These are phyloP conservation scores for Ceratocystis smalleyi DNA, from an alignment of 2,329 filamentous ascomycete genomes.

Conservation along the genomic window DNA sequence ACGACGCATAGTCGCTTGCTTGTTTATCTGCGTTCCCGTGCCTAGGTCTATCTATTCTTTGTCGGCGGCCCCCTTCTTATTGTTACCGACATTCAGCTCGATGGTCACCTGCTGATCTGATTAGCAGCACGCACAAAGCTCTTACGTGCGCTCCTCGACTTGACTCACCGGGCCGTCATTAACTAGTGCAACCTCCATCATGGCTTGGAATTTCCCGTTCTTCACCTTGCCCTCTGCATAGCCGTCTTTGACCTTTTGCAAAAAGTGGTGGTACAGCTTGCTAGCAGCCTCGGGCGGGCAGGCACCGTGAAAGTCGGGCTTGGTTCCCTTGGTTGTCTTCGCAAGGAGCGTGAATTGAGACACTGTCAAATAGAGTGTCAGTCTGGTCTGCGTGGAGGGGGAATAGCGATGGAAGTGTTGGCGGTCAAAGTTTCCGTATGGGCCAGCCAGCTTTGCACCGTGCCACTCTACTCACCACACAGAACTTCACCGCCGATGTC, in stretches of 20 bases:
- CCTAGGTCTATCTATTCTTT: background rate
- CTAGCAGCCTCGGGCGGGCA: constrained; percentile 64
- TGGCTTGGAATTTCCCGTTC: constrained; percentile 93
- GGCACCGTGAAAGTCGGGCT: constrained; percentile 87
- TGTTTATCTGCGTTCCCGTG: too few relatives aligned
- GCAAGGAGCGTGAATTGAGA: constrained; percentile 94
- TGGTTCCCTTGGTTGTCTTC: constrained; percentile 86
- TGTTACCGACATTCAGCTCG: constrained; percentile 17
- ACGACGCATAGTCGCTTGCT: too few relatives aligned
- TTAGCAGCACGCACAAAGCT: background rate
- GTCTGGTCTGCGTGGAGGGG: background rate
- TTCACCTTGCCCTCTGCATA: constrained; percentile 67
- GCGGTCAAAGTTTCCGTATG: too few relatives aligned
- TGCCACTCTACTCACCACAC: constrained; percentile 49
- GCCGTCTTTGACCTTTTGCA: constrained; percentile 54
- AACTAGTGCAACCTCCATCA: constrained; percentile 92
- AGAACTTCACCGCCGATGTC: constrained; percentile 85
- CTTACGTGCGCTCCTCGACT: background rate
- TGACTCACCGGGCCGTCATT: constrained; percentile 59
- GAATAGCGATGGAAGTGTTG: too few relatives aligned
- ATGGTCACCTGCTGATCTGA: constrained; percentile 17
- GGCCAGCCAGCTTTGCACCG: background rate
- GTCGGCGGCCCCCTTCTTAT: background rate
- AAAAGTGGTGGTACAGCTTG: constrained; percentile 70
- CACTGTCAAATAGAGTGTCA: constrained; percentile 36